Evolutionary conservation across 1,284 basidiomycete species (phyloP).

Genomic region (Boletus semigastroideus): DNA sequence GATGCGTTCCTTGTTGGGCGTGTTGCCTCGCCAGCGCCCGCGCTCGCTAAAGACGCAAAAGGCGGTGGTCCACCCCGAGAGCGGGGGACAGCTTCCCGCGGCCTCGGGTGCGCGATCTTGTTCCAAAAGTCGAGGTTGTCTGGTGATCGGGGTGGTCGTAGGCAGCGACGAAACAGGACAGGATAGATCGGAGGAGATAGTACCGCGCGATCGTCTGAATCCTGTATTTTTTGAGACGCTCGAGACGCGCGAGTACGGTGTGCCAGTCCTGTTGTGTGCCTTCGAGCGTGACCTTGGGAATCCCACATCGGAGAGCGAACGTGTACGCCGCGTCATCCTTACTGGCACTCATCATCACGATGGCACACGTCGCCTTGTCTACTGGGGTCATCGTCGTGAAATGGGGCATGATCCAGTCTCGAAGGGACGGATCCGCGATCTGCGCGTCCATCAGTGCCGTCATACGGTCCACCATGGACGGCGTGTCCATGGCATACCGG

Average conservation of each 20-base stretch:
- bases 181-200: constrained; percentile 39
- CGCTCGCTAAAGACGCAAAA: constrained; percentile 38
- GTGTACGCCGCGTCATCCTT: constrained; percentile 41
- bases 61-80: constrained; percentile 43
- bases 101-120: constrained; percentile 29
- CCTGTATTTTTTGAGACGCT: constrained; percentile 38
- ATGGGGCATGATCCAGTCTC: constrained; percentile 44
- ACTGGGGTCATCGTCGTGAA: constrained; percentile 47
- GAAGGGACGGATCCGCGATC: constrained; percentile 37
- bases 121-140: constrained; percentile 40
- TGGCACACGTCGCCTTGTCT: constrained; percentile 41
- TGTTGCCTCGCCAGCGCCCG: constrained; percentile 36
- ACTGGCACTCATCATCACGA: constrained; percentile 47
- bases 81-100: constrained; percentile 28
- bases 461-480: constrained; percentile 34
- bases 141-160: constrained; percentile 34
- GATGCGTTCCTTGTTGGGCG: constrained; percentile 32
- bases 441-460: constrained; percentile 35
- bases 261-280: constrained; percentile 39
- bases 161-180: constrained; percentile 37
- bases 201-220: constrained; percentile 38
- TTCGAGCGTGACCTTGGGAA: constrained; percentile 48
- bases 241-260: constrained; percentile 35
- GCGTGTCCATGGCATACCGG: constrained; percentile 32
- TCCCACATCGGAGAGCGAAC: constrained; percentile 39